Conservation (phyloP, 2,329 filamentous ascomycete genomes). For the Cytospora piceae region DNA sequence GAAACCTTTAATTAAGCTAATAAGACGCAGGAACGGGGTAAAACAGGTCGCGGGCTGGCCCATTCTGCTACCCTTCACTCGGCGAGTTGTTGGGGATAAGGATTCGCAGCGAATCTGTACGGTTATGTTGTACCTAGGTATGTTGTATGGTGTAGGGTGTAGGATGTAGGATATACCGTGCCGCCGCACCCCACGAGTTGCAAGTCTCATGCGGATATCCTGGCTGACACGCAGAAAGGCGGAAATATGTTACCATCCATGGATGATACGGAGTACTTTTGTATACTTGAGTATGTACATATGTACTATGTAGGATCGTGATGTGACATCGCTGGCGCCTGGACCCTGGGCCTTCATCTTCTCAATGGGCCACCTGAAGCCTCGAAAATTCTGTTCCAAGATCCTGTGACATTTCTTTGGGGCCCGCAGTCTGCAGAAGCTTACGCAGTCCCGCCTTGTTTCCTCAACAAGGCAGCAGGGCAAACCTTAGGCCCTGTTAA, state of each 20-base stretch:
- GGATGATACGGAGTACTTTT: not conserved
- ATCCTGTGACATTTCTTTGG: slow-evolving; percentile 16
- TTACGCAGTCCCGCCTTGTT: slow-evolving; percentile 18
- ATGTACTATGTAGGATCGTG: not conserved
- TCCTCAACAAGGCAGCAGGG: slow-evolving; percentile 1
- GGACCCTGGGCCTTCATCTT: slow-evolving; percentile 2
- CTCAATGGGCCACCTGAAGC: slow-evolving; percentile 15
- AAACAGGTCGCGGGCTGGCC: slow-evolving; percentile 2
- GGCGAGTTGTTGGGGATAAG: slow-evolving; percentile 2
- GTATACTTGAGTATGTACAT: too few species aligned
- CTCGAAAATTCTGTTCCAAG: slow-evolving; percentile 24
- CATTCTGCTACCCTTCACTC: not conserved
- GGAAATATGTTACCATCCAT: not conserved
- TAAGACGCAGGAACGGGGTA: slow-evolving; percentile 24
- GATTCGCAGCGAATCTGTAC: too few species aligned
- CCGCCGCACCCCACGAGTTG: slow-evolving; percentile 10
- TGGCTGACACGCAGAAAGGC: slow-evolving; percentile 8
- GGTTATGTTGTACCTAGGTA: too few species aligned
- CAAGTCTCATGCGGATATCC: slow-evolving; percentile 21
- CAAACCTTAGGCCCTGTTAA: too few species aligned
- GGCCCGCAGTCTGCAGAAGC: slow-evolving; percentile 20
- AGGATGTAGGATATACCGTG: not conserved
- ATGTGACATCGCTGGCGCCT: slow-evolving; percentile 11
- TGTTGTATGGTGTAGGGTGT: too few species aligned
- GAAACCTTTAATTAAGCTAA: slow-evolving; percentile 27